Evolutionary conservation across 495 filamentous ascomycete genomes (phyloP).

Genomic region (Astrocystis sublimbata): DNA sequence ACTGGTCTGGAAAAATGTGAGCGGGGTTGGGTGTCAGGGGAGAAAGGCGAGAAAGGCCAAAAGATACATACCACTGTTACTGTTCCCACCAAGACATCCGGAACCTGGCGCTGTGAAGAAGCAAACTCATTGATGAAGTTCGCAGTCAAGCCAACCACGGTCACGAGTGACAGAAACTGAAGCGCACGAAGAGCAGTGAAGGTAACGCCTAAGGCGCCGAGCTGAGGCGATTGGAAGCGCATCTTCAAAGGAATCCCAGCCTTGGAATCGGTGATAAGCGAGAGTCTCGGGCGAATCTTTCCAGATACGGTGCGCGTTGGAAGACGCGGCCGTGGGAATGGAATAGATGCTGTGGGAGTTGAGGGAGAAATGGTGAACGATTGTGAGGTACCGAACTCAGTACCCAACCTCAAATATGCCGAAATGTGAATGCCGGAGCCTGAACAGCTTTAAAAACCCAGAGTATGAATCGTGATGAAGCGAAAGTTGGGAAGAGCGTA

Average conservation of each 20-base stretch:
- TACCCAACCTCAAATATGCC: constrained; percentile 16
- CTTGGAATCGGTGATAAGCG: constrained; percentile 35
- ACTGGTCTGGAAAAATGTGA: constrained; percentile 56
- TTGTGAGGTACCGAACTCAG: constrained; percentile 22
- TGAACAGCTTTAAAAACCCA: neutral
- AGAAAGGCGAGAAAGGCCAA: neutral
- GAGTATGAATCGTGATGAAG: neutral
- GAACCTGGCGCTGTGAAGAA: constrained; percentile 59
- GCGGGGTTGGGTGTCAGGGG: neutral
- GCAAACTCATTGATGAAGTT: constrained; percentile 83
- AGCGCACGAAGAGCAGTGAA: constrained; percentile 74
- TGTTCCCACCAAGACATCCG: constrained; percentile 73
- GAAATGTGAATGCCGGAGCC: constrained; percentile 7
- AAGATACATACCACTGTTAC: constrained; percentile 68
- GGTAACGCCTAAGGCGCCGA: constrained; percentile 76
- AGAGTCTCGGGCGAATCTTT: constrained; percentile 28
- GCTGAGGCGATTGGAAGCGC: constrained; percentile 43
- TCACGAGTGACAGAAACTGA: constrained; percentile 70
- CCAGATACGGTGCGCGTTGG: constrained; percentile 31
- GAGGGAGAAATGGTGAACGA: constrained; percentile 35
- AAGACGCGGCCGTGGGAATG: constrained; percentile 29
- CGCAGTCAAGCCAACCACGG: constrained; percentile 76
- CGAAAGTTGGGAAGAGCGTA: constrained; percentile 5
- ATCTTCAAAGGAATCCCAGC: constrained; percentile 33
- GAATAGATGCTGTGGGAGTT: constrained; percentile 27